Evolutionary conservation across 352 stramenopile species (phyloP), one percentile per base, ranked within the genome.

Genomic region (Phytophthora pini): DNA sequence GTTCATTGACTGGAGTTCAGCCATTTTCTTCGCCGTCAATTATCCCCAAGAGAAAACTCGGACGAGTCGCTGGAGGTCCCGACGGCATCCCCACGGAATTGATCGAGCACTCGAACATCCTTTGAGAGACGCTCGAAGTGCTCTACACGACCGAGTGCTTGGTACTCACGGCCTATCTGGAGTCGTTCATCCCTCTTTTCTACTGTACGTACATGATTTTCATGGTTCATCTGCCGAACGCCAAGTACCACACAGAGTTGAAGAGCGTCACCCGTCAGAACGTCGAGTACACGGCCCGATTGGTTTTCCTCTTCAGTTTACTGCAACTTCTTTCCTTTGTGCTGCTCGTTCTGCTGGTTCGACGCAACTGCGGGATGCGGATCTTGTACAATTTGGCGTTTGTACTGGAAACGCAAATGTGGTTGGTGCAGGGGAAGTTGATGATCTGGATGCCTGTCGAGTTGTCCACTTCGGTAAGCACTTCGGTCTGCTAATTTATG

Each of bases 111-210:
- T 32, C 22, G 54, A 20, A 54, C 13, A 47, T 68, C 7, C 45
- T 72, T 2, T 22, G 24, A 4, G 64, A 72, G 17, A 43, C 69
- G 5, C 55, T 77, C 0, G 47, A 17, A 9, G 34, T 68, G 1
- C 44, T 77, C 1, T 81, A 72, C 43, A 71, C 72, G 0, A 67
- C 54, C 22, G 76, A 84, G 39, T 84, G 73, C 36, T 50, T 76
- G 7, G 56, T 66, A 9, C 55, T 81, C 0, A 58, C 74, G 8
- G 72, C 77, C 20, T 84, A 84, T 45, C 32, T 72, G 15, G 76
- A 84, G 29, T 57, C 65, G 5, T 54, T 79, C 17, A 74, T 84
- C 29, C 72, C 72, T 0, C 9, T 80, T 0, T 72, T 81, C 24
- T 84, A 81, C 52, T 53, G 43, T 6, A 56, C 32, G 8, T 81